These are phyloP conservation scores for Hydrangea macrophylla DNA, from an alignment of 148 eudicot species.

Conservation along the genomic window DNA sequence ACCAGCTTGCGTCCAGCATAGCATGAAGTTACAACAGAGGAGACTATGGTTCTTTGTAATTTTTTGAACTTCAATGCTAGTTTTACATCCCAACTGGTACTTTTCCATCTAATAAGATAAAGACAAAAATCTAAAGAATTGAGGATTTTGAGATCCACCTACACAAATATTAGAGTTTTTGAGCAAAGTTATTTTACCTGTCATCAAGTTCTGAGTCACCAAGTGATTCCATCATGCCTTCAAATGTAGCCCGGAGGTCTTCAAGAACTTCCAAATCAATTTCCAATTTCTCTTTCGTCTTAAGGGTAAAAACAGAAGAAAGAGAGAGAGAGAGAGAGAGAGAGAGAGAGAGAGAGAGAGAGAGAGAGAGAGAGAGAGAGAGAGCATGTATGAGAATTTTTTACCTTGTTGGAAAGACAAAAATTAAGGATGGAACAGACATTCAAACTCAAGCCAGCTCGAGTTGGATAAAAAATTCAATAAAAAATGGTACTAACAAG, in stretches of 20 bases:
- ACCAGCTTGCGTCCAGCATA: conserved; percentile 40
- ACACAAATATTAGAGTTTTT: neutral
- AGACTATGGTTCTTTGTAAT: conserved; percentile 51
- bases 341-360: too few species aligned
- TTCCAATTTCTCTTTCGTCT: conserved; percentile 60
- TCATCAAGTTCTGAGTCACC: conserved; percentile 42
- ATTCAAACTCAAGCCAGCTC: neutral
- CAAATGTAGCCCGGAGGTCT: conserved; percentile 44
- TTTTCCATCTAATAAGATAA: conserved; percentile 27
- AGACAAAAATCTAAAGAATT: neutral
- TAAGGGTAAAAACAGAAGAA: too few species aligned
- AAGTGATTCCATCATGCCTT: conserved; percentile 53
- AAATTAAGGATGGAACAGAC: neutral
- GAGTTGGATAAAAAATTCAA: conserved; percentile 4
- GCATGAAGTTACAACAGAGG: conserved; percentile 64
- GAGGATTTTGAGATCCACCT: neutral
- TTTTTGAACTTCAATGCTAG: conserved; percentile 64
- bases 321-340: too few species aligned
- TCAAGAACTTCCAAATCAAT: conserved; percentile 55
- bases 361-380: too few species aligned
- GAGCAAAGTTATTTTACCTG: conserved; percentile 41
- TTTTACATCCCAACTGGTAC: conserved; percentile 65
- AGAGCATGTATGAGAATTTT: neutral
- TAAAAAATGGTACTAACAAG: neutral
- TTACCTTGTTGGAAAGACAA: neutral